Percentiles rank a stretch among this genome's conserved stretches.
These are phyloP conservation scores for Pythium brachiatum DNA, from an alignment of 352 stramenopile species.

Conservation along the genomic window DNA sequence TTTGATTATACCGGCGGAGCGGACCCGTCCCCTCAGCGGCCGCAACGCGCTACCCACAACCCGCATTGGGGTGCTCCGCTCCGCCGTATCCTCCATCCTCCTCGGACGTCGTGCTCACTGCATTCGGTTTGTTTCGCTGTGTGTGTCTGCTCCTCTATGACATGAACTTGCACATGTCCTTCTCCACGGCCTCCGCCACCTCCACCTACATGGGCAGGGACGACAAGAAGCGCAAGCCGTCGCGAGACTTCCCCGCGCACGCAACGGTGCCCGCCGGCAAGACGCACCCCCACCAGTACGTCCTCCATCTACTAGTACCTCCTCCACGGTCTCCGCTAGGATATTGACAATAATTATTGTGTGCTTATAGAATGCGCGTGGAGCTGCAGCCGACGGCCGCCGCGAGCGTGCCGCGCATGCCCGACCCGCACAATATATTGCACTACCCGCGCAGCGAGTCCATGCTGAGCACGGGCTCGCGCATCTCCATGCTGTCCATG, in stretches of 20 bases:
- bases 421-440: constrained; percentile 78
- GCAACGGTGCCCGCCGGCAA: constrained; percentile 68
- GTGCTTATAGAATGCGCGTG: constrained; percentile 35
- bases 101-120: constrained; percentile 1
- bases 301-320: not conserved
- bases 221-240: constrained; percentile 86
- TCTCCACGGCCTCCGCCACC: constrained; percentile 13
- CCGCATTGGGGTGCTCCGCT: not conserved
- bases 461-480: constrained; percentile 31
- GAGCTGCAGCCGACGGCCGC: constrained; percentile 46
- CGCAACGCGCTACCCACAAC: not conserved
- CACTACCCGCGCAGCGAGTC: constrained; percentile 38
- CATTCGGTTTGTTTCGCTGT: constrained; percentile 3
- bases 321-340: not conserved
- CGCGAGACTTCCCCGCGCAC: constrained; percentile 70
- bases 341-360: not conserved
- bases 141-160: not conserved
- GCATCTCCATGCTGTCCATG: constrained; percentile 64
- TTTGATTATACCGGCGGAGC: not conserved
- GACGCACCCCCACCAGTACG: constrained; percentile 27
- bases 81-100: not conserved
- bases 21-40: not conserved
- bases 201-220: constrained; percentile 34
- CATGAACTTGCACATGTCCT: constrained; percentile 23
- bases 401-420: constrained; percentile 58